These are phyloP conservation scores for Schwanniomyces pseudopolymorphus DNA, from an alignment of 805 yeast genomes.

Conservation along the genomic window DNA sequence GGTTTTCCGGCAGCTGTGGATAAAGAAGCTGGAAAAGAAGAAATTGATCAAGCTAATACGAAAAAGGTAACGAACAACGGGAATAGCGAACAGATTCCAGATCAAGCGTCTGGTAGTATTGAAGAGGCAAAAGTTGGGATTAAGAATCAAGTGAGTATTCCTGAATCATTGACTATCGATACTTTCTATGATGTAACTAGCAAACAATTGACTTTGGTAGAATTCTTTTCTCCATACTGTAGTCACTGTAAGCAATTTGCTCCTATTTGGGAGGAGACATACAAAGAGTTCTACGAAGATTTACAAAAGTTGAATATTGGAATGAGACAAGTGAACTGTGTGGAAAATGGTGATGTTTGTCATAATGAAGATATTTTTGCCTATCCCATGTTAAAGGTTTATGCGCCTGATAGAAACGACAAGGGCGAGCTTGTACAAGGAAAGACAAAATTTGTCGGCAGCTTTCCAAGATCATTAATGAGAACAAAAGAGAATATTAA, in stretches of 20 bases:
- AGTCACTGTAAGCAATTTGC: conserved; percentile 75
- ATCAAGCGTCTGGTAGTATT: background rate
- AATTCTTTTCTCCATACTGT: conserved; percentile 90
- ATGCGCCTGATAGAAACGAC: conserved; percentile 51
- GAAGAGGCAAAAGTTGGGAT: background rate
- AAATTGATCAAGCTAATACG: background rate
- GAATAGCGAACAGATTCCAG: background rate
- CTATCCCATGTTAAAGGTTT: conserved; percentile 75
- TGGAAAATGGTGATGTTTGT: conserved; percentile 85
- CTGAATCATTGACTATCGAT: conserved; percentile 49
- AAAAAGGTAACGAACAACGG: background rate
- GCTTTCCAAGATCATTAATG: conserved; percentile 48
- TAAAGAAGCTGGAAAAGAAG: background rate
- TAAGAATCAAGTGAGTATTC: conserved; percentile 26
- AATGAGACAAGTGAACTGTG: conserved; percentile 82
- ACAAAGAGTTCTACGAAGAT: conserved; percentile 46
- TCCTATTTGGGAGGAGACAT: conserved; percentile 79
- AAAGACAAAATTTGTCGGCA: conserved; percentile 29
- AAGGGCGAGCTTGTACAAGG: conserved; percentile 24
- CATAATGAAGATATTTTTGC: conserved; percentile 55
- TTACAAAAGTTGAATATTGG: conserved; percentile 45
- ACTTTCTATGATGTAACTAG: conserved; percentile 51
- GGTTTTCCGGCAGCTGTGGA: background rate
- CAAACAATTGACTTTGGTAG: conserved; percentile 69
- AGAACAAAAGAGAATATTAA: conserved; percentile 51